Base-by-base conservation (phyloP, 768 basidiomycete species). In the Asterophora lycoperdoides region DNA sequence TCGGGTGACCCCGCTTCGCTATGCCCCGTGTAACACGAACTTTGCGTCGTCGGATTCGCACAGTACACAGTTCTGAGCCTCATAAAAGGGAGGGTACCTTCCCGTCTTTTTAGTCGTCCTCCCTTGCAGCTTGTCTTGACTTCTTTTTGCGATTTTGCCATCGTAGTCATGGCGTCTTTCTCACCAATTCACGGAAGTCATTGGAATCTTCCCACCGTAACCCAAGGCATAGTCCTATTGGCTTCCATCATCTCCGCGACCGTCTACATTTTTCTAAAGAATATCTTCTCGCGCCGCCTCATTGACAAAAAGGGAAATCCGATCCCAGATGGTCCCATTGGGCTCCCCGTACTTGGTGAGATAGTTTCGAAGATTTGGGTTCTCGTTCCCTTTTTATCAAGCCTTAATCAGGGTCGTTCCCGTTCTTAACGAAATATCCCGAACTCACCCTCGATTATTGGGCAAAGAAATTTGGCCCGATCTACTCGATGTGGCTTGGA, bases 401-500 rank as follows among this genome's bases (percentile, higher is more conserved):
- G 5, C 19, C 13, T 23, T 28, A 18, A 19, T 18, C 28, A 68
- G 66, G 67, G 19, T 66, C 66, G 3, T 72, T 70, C 42, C 66
- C 68, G 5, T 73, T 68, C 58, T 62, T 75, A 17, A 68, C 68
- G 4, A 48, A 64, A 11, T 74, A 71, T 33, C 73, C 76, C 3
- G 76, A 77, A 57, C 63, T 70, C 20, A 66, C 65, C 1, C 62
- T 77, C 13, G 65, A 71, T 44, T 48, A 57, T 30, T 77, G 75
- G 75, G 65, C 70, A 1, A 68, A 68, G 47, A 65, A 67, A 46
- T 76, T 66, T 46, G 76, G 76, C 0, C 60, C 72, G 0, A 46
- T 77, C 9, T 76, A 69, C 52, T 76, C 75, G 6, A 49, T 77
- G 44, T 72, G 67, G 66, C 64, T 78, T 17, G 76, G 76, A 14